Conservation (phyloP, 2,329 filamentous ascomycete species). For the Uncinocarpus reesii region DNA sequence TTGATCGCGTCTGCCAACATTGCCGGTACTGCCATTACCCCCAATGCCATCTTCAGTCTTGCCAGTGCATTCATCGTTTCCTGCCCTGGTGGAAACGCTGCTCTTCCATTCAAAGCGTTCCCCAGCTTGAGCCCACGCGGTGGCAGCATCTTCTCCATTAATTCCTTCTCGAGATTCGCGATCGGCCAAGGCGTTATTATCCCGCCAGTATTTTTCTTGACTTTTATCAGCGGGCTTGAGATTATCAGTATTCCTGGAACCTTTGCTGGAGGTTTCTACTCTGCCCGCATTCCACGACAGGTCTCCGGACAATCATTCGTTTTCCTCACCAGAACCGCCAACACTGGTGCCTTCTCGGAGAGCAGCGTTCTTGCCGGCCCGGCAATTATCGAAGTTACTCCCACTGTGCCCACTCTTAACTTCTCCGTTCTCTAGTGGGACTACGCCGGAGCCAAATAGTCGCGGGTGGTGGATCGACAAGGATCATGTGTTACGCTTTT, state of each 20-base stretch:
- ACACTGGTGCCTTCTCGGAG: slow-evolving; percentile 19
- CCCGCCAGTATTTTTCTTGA: slow-evolving; percentile 15
- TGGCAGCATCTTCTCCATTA: slow-evolving; percentile 17
- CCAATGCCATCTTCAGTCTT: slow-evolving; percentile 54
- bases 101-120: slow-evolving; percentile 53
- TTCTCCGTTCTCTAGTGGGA: slow-evolving; percentile 6
- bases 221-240: slow-evolving; percentile 22
- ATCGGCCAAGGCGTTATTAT: slow-evolving; percentile 16
- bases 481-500: not conserved
- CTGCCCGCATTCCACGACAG: slow-evolving; percentile 20
- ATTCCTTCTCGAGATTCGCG: slow-evolving; percentile 16
- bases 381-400: slow-evolving; percentile 26
- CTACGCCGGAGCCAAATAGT: not conserved
- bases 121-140: slow-evolving; percentile 34
- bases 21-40: slow-evolving; percentile 50
- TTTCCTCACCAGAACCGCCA: slow-evolving; percentile 22
- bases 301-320: slow-evolving; percentile 25
- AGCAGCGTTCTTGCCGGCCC: slow-evolving; percentile 26
- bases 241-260: slow-evolving; percentile 18
- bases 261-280: slow-evolving; percentile 15
- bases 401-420: slow-evolving; percentile 8
- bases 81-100: slow-evolving; percentile 47
- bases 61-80: slow-evolving; percentile 51
- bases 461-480: not conserved
- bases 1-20: slow-evolving; percentile 48